Conservation (phyloP, 2,329 filamentous ascomycete genomes). For the Beauveria sp. region DNA sequence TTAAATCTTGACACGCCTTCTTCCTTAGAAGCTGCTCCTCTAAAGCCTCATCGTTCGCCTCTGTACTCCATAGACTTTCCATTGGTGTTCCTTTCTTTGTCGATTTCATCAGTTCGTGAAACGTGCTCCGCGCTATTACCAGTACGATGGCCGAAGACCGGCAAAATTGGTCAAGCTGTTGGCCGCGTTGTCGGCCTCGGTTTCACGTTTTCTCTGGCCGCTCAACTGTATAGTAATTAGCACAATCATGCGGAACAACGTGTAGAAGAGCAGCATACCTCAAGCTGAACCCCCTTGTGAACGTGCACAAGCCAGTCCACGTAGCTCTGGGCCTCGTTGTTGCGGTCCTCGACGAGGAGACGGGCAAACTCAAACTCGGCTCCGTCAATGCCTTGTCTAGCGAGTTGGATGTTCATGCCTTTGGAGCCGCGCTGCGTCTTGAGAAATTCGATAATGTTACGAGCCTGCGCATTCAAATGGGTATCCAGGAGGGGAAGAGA, state of each 20-base stretch:
- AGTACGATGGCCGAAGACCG: conserved; percentile 52
- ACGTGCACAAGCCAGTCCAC: conserved; percentile 97
- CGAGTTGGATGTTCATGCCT: conserved; percentile 80
- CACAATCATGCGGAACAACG: neutral
- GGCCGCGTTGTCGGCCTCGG: conserved; percentile 36
- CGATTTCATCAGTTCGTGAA: neutral
- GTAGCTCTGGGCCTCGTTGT: conserved; percentile 96
- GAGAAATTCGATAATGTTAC: conserved; percentile 87
- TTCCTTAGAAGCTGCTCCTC: too few species aligned
- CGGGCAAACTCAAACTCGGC: conserved; percentile 95
- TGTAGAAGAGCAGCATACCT: conserved; percentile 44
- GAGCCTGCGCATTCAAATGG: conserved; percentile 87
- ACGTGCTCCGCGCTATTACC: conserved; percentile 31
- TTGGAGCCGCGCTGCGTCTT: conserved; percentile 75
- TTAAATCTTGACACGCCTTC: neutral
- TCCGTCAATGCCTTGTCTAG: conserved; percentile 85
- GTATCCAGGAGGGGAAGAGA: conserved; percentile 79
- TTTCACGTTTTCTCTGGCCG: conserved; percentile 65
- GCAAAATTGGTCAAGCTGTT: conserved; percentile 47
- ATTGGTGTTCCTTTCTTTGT: conserved; percentile 8
- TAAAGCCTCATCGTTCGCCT: neutral
- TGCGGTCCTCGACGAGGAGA: conserved; percentile 84
- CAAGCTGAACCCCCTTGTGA: conserved; percentile 85
- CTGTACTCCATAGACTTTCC: conserved; percentile 1
- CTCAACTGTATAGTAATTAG: conserved; percentile 39